These are phyloP conservation scores for Aureobasidium sp. DNA, from an alignment of 2,329 filamentous ascomycete species.

Conservation along the genomic window DNA sequence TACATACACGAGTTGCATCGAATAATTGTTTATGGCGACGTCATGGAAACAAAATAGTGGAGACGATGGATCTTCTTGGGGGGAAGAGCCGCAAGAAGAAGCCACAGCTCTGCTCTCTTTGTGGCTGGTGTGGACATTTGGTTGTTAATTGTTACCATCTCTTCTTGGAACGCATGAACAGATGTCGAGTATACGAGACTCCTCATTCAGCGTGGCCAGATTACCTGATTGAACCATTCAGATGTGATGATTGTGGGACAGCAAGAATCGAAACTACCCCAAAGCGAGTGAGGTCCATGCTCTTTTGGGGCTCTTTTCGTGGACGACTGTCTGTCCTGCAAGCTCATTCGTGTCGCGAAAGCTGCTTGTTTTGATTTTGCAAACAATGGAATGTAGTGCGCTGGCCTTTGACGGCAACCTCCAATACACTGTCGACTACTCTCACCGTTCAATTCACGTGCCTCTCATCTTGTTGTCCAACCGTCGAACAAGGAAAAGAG, in stretches of 20 bases:
- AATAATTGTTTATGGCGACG: not conserved
- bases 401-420: not conserved
- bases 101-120: not conserved
- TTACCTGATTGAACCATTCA: not conserved
- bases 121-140: not conserved
- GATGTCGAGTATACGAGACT: not conserved
- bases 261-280: not conserved
- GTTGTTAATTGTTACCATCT: too few relatives aligned
- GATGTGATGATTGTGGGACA: not conserved
- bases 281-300: not conserved
- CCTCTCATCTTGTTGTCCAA: constrained; percentile 3
- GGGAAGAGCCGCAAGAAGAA: not conserved
- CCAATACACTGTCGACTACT: not conserved
- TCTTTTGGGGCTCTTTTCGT: not conserved
- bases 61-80: not conserved
- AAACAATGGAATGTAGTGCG: not conserved
- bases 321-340: not conserved
- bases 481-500: constrained; percentile 8
- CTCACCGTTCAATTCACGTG: constrained; percentile 3
- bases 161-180: too few relatives aligned
- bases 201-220: not conserved
- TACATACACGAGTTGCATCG: not conserved
- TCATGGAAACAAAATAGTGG: not conserved
- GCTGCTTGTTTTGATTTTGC: not conserved
- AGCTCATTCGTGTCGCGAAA: not conserved